Conservation (phyloP, 345 rosid genomes). For the Syzygium grande region DNA sequence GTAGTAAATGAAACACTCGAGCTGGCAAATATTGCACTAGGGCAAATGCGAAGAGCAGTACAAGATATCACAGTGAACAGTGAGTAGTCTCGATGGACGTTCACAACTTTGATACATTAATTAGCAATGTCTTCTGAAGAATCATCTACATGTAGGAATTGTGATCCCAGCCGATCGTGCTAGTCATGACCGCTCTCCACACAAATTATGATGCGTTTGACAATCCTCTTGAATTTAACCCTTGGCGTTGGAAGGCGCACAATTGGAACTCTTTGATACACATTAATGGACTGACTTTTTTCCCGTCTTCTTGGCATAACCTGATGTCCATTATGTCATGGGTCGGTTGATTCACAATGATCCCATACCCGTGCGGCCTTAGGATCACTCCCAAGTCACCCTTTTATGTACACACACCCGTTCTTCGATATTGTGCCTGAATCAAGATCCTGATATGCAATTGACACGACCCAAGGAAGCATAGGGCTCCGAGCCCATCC, state of each 20-base stretch:
- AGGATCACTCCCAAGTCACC: too few relatives aligned
- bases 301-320: neutral
- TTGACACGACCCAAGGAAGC: too few relatives aligned
- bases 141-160: conserved; percentile 2
- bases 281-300: neutral
- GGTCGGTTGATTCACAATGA: too few relatives aligned
- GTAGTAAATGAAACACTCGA: conserved; percentile 38
- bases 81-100: neutral
- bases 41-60: conserved; percentile 22
- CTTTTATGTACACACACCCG: too few relatives aligned
- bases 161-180: conserved; percentile 19
- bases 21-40: conserved; percentile 24
- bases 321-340: neutral
- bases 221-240: conserved; percentile 21
- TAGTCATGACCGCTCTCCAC: conserved; percentile 3
- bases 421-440: too few relatives aligned
- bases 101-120: neutral
- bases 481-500: too few relatives aligned
- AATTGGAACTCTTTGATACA: neutral
- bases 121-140: neutral
- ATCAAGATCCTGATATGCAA: too few relatives aligned
- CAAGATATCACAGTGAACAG: conserved; percentile 12
- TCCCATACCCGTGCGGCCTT: too few relatives aligned
- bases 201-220: conserved; percentile 10
- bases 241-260: conserved; percentile 22